Conservation (phyloP, 768 basidiomycete species). For the Lactarius hengduanensis region DNA sequence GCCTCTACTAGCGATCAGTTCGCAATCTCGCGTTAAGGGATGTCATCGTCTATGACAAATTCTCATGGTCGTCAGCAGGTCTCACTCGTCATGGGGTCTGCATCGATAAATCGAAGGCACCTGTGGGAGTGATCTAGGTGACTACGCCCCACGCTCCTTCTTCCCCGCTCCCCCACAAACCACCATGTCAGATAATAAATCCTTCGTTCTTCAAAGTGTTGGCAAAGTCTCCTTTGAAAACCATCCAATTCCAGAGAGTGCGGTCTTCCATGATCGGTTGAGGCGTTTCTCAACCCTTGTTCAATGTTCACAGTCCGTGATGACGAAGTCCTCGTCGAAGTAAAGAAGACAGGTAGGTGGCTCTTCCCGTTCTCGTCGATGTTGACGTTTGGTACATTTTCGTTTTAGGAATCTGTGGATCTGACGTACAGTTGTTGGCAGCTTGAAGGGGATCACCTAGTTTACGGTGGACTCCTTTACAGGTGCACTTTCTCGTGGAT, state of each 20-base stretch:
- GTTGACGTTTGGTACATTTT: slow-evolving; percentile 11
- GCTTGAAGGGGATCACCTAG: slow-evolving; percentile 22
- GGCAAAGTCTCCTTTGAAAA: slow-evolving; percentile 70
- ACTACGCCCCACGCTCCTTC: too few relatives aligned
- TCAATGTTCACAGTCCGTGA: slow-evolving; percentile 49
- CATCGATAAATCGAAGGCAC: neutral
- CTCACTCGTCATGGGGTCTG: neutral
- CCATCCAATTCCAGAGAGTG: slow-evolving; percentile 72
- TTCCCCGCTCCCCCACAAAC: slow-evolving; percentile 18
- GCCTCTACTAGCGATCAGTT: slow-evolving; percentile 9
- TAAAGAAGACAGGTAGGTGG: slow-evolving; percentile 85
- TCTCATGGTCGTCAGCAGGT: neutral
- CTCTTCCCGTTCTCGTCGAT: slow-evolving; percentile 3
- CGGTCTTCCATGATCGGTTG: slow-evolving; percentile 27
- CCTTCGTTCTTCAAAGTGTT: slow-evolving; percentile 72
- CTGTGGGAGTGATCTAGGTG: neutral
- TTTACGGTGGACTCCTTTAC: slow-evolving; percentile 11
- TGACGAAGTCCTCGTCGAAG: slow-evolving; percentile 81
- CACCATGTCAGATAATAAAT: slow-evolving; percentile 70
- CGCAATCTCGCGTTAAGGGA: neutral
- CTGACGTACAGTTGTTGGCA: slow-evolving; percentile 56
- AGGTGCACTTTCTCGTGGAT: slow-evolving; percentile 80
- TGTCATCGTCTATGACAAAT: neutral
- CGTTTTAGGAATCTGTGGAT: slow-evolving; percentile 79
- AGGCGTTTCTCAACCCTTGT: slow-evolving; percentile 21